Evolutionary conservation across 257 asterid genomes (phyloP), one percentile per base, ranked within the genome.

Genomic region (Nemophila menziesii): DNA sequence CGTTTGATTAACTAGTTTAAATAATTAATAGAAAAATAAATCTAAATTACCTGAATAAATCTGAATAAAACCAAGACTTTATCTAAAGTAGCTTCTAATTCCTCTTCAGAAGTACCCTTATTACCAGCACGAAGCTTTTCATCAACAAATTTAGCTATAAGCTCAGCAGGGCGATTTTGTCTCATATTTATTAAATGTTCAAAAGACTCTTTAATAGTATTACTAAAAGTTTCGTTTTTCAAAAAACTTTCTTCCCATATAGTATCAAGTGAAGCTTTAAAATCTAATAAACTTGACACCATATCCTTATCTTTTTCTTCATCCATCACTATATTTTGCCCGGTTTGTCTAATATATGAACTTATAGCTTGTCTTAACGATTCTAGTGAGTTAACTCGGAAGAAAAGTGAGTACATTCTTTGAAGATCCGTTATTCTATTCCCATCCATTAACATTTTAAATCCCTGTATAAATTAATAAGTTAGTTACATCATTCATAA

Each of bases 21-120:
- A n/a, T 11, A n/a, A 19, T 11, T 22, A 15, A 22, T 19, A 27
- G 1, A 17, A 16, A 20, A 49, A 5, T 22, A 44, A 12, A 26
- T 44, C 39, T 49, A 34, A 11, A 29, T 43, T 70, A 85, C 99
- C 96, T 85, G 96, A 61, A 85, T 90, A 71, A 69, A 90, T 70
- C 96, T 77, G 79, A 90, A 90, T 54, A 90, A 66, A 49, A 90
- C 89, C 82, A 90, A 65, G 57, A 85, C 99, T 82, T 75, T 90
- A 54, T 90, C 96, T 16, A 90, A 87, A 50, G 93, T 90, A 19
- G 92, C 86, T 83, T 90, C 99, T 75, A 90, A 66, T 64, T 85
- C 99, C 78, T 90, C 99, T 78, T 90, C 96, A 39, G 99, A 90
- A 36, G 93, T 79, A 57, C 99, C 99, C 75, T 90, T 85, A 64